Conservation (phyloP, 2,329 filamentous ascomycete species). For the Emergomyces orientalis region DNA sequence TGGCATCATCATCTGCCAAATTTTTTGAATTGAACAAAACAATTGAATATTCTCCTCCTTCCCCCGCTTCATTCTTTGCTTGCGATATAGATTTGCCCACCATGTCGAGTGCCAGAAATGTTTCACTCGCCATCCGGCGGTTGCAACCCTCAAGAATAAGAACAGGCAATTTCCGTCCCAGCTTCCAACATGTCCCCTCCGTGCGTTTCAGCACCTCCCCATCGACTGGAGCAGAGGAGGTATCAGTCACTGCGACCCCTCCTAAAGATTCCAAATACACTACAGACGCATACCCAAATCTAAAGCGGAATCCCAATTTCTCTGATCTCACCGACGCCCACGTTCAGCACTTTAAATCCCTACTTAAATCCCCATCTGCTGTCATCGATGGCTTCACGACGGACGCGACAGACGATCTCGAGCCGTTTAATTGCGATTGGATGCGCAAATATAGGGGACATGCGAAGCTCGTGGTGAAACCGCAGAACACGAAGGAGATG, state of each 20-base stretch:
- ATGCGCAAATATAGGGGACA: slow-evolving; percentile 98
- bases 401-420: slow-evolving; percentile 69
- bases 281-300: slow-evolving; percentile 65
- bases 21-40: not conserved
- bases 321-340: slow-evolving; percentile 61
- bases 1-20: not conserved
- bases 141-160: slow-evolving; percentile 1
- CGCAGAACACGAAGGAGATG: slow-evolving; percentile 73
- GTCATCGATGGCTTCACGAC: slow-evolving; percentile 73
- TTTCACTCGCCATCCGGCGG: slow-evolving; percentile 11
- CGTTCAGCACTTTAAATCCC: slow-evolving; percentile 68
- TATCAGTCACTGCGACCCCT: slow-evolving; percentile 5
- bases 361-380: slow-evolving; percentile 71
- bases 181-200: not conserved
- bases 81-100: not conserved
- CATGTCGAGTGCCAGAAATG: slow-evolving; percentile 13
- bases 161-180: slow-evolving; percentile 4
- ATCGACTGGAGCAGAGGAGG: not conserved
- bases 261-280: slow-evolving; percentile 57
- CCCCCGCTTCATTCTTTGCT: not conserved
- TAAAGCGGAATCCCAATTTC: slow-evolving; percentile 73
- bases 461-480: slow-evolving; percentile 76
- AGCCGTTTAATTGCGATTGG: slow-evolving; percentile 94
- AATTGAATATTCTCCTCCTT: not conserved
- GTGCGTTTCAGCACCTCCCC: slow-evolving; percentile 9